A percentile compares a stretch with the other conserved stretches of the same genome.
Evolutionary conservation across 2,329 filamentous ascomycete species (phyloP).

Genomic region (Nemania serpens): DNA sequence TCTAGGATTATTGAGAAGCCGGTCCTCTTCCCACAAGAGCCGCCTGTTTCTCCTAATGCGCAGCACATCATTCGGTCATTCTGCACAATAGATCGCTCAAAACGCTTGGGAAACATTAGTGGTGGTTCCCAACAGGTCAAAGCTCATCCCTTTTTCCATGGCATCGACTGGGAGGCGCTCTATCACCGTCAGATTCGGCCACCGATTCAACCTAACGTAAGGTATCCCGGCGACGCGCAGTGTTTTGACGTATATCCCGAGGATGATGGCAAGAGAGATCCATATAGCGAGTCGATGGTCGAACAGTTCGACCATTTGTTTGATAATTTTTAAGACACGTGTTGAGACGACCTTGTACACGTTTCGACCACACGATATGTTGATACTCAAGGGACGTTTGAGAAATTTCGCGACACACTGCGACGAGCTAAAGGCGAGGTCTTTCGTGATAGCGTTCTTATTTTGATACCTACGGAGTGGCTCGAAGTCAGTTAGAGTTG

Average conservation of each 20-base stretch:
- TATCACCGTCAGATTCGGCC: conserved; percentile 67
- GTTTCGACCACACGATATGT: not conserved
- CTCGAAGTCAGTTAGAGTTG: not conserved
- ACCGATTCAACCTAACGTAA: conserved; percentile 76
- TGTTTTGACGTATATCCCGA: conserved; percentile 87
- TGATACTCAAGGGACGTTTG: not conserved
- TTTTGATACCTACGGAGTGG: not conserved
- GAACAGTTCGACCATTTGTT: conserved; percentile 73
- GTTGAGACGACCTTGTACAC: conserved; percentile 20
- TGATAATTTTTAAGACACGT: conserved; percentile 64
- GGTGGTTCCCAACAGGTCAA: conserved; percentile 76
- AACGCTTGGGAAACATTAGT: conserved; percentile 76
- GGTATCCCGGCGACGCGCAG: conserved; percentile 73
- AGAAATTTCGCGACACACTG: not conserved
- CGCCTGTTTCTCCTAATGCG: conserved; percentile 67
- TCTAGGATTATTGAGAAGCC: conserved; percentile 77
- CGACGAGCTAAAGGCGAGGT: not conserved
- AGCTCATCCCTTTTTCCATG: conserved; percentile 74
- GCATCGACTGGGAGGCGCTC: conserved; percentile 75
- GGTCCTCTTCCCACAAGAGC: conserved; percentile 73
- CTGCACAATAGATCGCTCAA: conserved; percentile 78
- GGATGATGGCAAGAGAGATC: conserved; percentile 66
- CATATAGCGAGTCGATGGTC: conserved; percentile 71
- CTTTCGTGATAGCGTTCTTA: conserved; percentile 12
- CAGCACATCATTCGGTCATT: conserved; percentile 76